Percentiles rank a stretch among this genome's conserved stretches.
phyloP scores from a whole-genome alignment of 176 grass and related monocot species.

The Tillandsia fasciculata region DNA sequence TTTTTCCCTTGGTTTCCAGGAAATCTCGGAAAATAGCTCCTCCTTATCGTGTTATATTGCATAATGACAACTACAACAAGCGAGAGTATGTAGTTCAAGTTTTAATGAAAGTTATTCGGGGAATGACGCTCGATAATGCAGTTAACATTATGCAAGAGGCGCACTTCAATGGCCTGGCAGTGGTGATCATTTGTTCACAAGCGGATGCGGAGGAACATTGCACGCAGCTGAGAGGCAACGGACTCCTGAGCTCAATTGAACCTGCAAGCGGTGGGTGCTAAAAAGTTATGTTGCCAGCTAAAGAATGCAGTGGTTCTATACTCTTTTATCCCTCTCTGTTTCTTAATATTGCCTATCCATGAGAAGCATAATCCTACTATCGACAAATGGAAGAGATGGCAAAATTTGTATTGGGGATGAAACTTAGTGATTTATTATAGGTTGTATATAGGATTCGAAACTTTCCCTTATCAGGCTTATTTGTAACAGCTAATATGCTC shows the following conservation, averaged over 20 bases:
- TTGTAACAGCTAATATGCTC: background rate
- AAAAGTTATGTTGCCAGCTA: slow-evolving; percentile 3
- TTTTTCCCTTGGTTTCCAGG: slow-evolving; percentile 24
- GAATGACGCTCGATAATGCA: slow-evolving; percentile 83
- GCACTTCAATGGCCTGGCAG: slow-evolving; percentile 76
- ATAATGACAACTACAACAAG: slow-evolving; percentile 86
- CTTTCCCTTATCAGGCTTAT: background rate
- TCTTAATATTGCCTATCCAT: slow-evolving; percentile 33
- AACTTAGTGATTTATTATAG: background rate
- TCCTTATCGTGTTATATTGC: slow-evolving; percentile 66
- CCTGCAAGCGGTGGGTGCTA: slow-evolving; percentile 75
- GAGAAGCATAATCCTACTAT: slow-evolving; percentile 3
- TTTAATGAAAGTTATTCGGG: slow-evolving; percentile 95
- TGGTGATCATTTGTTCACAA: slow-evolving; percentile 82
- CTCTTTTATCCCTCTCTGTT: slow-evolving; percentile 20
- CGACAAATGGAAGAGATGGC: background rate
- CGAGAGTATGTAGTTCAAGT: slow-evolving; percentile 92
- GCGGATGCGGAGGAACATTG: slow-evolving; percentile 70
- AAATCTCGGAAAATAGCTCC: slow-evolving; percentile 71
- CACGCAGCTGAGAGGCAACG: slow-evolving; percentile 71
- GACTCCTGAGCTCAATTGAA: slow-evolving; percentile 76
- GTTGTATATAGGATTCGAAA: background rate
- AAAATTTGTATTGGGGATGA: background rate
- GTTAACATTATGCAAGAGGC: slow-evolving; percentile 99
- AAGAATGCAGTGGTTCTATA: slow-evolving; percentile 1